A percentile compares a stretch with the other conserved stretches of the same genome.
phyloP scores from a whole-genome alignment of 768 basidiomycete genomes.

The Tricholoma sp. region DNA sequence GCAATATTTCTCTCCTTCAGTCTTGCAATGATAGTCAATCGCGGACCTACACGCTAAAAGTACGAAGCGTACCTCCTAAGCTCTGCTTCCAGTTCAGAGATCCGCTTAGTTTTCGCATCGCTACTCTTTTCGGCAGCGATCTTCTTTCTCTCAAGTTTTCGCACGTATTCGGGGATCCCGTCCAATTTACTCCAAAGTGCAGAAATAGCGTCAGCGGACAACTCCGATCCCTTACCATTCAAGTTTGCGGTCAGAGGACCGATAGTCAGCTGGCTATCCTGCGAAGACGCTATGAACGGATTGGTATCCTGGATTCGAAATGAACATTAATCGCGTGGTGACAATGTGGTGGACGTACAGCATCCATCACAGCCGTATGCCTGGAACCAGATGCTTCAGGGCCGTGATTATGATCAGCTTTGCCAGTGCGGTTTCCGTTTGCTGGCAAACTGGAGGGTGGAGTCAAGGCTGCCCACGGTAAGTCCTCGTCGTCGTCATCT shows the following conservation, averaged over 20 bases:
- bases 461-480: slow-evolving; percentile 5
- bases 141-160: slow-evolving; percentile 33
- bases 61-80: slow-evolving; percentile 19
- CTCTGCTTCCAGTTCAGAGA: slow-evolving; percentile 23
- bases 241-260: background rate
- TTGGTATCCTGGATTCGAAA: background rate
- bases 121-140: slow-evolving; percentile 30
- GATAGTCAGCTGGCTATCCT: background rate
- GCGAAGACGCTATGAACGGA: background rate
- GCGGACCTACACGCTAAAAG: background rate
- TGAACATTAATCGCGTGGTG: background rate
- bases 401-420: background rate
- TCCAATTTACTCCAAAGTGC: slow-evolving; percentile 9
- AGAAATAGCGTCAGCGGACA: slow-evolving; percentile 20
- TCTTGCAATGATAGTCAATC: background rate
- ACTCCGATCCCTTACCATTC: background rate
- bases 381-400: background rate
- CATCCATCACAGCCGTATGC: background rate
- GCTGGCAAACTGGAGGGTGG: slow-evolving; percentile 4
- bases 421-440: background rate
- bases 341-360: background rate
- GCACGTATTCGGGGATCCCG: slow-evolving; percentile 23
- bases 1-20: background rate
- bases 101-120: slow-evolving; percentile 26
- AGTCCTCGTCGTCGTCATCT: background rate